These are phyloP conservation scores for Dendrocalamus latiflorus DNA, from an alignment of 202 grass and related monocot species.

Conservation along the genomic window DNA sequence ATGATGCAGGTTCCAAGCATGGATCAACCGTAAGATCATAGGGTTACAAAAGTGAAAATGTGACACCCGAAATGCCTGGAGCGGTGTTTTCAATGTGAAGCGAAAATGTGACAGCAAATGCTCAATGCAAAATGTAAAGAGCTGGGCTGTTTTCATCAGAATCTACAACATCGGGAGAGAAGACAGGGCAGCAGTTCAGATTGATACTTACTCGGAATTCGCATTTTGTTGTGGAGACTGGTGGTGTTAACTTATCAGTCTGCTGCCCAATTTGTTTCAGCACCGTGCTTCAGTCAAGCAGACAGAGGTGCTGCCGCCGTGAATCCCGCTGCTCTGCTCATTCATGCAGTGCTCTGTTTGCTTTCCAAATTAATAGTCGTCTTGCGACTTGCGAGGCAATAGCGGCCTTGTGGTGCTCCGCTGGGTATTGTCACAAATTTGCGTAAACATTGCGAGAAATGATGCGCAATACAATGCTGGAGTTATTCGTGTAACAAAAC, in stretches of 20 bases:
- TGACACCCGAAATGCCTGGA: slow-evolving; percentile 15
- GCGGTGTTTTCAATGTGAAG: slow-evolving; percentile 6
- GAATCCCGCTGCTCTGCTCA: neutral
- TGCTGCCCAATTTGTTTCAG: neutral
- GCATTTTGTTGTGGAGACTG: neutral
- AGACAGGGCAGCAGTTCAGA: neutral
- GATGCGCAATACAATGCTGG: neutral
- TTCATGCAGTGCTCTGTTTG: slow-evolving; percentile 7
- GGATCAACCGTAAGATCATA: too few relatives aligned
- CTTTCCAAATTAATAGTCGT: slow-evolving; percentile 7
- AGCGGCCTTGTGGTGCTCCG: neutral
- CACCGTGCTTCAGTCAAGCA: neutral
- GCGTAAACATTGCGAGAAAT: neutral
- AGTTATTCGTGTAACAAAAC: neutral
- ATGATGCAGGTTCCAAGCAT: slow-evolving; percentile 25
- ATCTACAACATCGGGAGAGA: neutral
- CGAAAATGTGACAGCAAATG: neutral
- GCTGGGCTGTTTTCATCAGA: neutral
- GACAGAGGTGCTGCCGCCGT: neutral
- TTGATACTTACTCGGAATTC: neutral
- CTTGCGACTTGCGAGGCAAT: slow-evolving; percentile 8
- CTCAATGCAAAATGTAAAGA: slow-evolving; percentile 11
- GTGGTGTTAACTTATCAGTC: neutral
- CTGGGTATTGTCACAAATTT: neutral
- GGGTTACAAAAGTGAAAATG: neutral